Evolutionary conservation across 75 land plant species (phyloP).

Genomic region (Pinus albicaulis): DNA sequence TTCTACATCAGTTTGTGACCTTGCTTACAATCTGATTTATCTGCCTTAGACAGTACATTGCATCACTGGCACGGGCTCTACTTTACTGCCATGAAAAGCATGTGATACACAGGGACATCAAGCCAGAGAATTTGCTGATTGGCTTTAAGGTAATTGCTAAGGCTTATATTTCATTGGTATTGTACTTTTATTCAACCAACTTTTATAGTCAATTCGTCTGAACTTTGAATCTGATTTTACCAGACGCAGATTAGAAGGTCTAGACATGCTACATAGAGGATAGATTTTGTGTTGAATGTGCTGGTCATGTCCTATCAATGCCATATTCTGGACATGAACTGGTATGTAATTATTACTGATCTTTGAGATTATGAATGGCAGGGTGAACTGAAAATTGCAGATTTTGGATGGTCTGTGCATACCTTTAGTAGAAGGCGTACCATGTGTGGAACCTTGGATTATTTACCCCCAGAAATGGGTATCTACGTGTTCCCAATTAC

Average conservation of each 20-base stretch:
- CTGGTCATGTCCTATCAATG: too few species aligned
- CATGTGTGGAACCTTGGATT: constrained; percentile 47
- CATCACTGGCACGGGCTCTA: constrained; percentile 41
- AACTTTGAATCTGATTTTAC: neutral
- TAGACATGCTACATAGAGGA: neutral
- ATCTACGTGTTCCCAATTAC: neutral
- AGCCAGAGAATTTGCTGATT: constrained; percentile 38
- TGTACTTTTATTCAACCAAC: neutral
- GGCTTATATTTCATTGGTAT: neutral
- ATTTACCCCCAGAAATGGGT: constrained; percentile 62
- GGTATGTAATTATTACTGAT: neutral
- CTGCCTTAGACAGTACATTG: constrained; percentile 32
- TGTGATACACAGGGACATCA: constrained; percentile 49
- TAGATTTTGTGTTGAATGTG: too few species aligned
- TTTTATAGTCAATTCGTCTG: neutral
- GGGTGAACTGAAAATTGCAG: constrained; percentile 56
- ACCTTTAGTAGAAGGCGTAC: constrained; percentile 37
- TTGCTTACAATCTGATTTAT: neutral
- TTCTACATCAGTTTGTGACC: neutral
- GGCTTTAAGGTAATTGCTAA: constrained; percentile 47
- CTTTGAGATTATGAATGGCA: neutral
- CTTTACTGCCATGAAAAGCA: constrained; percentile 50
- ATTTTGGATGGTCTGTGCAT: constrained; percentile 58
- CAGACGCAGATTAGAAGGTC: neutral
- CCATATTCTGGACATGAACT: neutral